Evolutionary conservation across 2,329 filamentous ascomycete genomes (phyloP), one percentile per base, ranked within the genome.

Genomic region (Penicillium crustosum): DNA sequence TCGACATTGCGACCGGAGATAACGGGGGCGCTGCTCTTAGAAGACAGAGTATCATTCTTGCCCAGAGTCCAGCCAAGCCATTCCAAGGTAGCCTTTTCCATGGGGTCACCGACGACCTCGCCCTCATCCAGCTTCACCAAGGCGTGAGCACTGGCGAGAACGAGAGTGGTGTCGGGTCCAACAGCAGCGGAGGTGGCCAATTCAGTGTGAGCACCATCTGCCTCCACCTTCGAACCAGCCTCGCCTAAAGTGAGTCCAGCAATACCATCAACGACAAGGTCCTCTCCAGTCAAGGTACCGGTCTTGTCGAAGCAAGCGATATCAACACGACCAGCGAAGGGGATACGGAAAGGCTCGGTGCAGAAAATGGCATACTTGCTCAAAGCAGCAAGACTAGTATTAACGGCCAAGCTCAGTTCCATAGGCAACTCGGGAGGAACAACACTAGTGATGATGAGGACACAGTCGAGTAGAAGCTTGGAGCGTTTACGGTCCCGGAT

Each of bases 231-330:
- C 15, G 87, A 86, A 33, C 86, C 86, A 29, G 82, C 74, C 54
- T 89, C 82, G 25, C 88, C 88, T 29, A 97, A 82, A 13, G 86
- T 87, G 29, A 97, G 83, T 17, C 94, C 94, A 60, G 94, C 94
- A 73, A 99, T 93, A 69, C 94, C 94, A 73, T 99, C 93, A 21
- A 99, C 94, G 12, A 99, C 92, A 43, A 99, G 82, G 72, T 99
- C 93, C 73, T 99, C 94, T 49, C 94, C 94, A 38, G 94, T 99
- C 58, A 99, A 78, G 1, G 94, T 99, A 65, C 94, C 94, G 13
- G 94, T 99, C 82, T 99, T 99, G 78, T 99, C 94, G 66, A 99
- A 99, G 79, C 94, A 99, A 62, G 94, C 93, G 53, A 99, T 84
- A 74, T 99, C 95, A 59, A 99, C 90, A 63, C 94, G 90, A 33